phyloP scores from a whole-genome alignment of 805 yeast genomes.

The Danielia reshetovae region DNA sequence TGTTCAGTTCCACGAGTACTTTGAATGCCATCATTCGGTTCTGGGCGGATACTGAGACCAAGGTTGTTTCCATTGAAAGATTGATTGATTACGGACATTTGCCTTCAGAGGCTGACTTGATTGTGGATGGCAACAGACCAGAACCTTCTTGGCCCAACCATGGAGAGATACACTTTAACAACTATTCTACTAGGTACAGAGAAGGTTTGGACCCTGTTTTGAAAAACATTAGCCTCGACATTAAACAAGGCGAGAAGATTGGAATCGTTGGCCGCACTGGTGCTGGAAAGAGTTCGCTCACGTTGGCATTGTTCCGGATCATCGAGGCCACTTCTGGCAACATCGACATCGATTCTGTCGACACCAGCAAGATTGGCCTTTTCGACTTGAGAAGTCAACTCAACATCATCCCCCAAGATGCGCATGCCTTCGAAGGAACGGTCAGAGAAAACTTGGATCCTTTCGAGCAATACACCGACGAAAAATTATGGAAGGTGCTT shows the following conservation, averaged over 20 bases:
- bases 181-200: constrained; percentile 24
- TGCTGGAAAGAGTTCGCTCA: constrained; percentile 27
- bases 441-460: constrained; percentile 27
- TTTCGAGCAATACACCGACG: constrained; percentile 19
- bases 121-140: constrained; percentile 29
- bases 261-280: constrained; percentile 31
- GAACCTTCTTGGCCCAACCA: constrained; percentile 20
- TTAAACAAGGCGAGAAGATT: constrained; percentile 22
- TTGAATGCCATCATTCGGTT: constrained; percentile 29
- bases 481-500: constrained; percentile 24
- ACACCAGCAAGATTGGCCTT: constrained; percentile 23
- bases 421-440: constrained; percentile 24
- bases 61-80: constrained; percentile 34
- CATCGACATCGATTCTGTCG: constrained; percentile 21
- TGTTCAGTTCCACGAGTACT: constrained; percentile 27
- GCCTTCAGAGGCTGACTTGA: constrained; percentile 15
- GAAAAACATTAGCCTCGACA: constrained; percentile 19
- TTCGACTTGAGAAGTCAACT: constrained; percentile 24
- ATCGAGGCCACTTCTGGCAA: constrained; percentile 24
- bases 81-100: constrained; percentile 34
- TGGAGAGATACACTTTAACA: constrained; percentile 21
- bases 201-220: constrained; percentile 24
- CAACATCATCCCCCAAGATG: constrained; percentile 28
- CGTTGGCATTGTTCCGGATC: constrained; percentile 26
- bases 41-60: constrained; percentile 34